These are phyloP conservation scores for Maudiozyma saulgeensis DNA, from an alignment of 805 yeast genomes.

Conservation along the genomic window DNA sequence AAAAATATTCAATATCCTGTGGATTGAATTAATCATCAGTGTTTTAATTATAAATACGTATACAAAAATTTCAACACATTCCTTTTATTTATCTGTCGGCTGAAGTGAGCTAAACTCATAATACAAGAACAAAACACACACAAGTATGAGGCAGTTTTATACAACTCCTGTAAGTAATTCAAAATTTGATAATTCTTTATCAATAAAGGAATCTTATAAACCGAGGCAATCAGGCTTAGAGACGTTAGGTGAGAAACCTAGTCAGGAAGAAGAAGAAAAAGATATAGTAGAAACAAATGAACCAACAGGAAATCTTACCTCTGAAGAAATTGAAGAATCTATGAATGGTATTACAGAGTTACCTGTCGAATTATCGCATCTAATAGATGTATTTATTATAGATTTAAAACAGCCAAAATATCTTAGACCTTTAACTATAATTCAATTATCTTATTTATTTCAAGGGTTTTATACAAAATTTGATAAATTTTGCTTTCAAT, in stretches of 20 bases:
- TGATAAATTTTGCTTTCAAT: constrained; percentile 25
- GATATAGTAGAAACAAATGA: neutral
- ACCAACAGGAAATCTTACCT: constrained; percentile 4
- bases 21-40: too few relatives aligned
- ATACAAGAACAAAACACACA: too few relatives aligned
- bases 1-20: too few relatives aligned
- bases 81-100: too few relatives aligned
- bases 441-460: constrained; percentile 24
- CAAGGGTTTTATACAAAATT: constrained; percentile 25
- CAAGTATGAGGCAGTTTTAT: constrained; percentile 11
- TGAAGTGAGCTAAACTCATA: too few relatives aligned
- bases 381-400: constrained; percentile 22
- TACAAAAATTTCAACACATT: too few relatives aligned
- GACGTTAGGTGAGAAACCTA: neutral
- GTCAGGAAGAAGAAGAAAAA: neutral
- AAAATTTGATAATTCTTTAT: constrained; percentile 18
- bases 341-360: constrained; percentile 12
- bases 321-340: constrained; percentile 20
- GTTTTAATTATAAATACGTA: too few relatives aligned
- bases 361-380: constrained; percentile 21
- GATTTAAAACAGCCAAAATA: constrained; percentile 31
- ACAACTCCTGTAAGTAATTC: constrained; percentile 27
- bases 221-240: neutral
- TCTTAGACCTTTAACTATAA: constrained; percentile 20
- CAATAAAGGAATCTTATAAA: constrained; percentile 22